Conservation (phyloP, 257 asterid species). For the Datura wrightii region DNA sequence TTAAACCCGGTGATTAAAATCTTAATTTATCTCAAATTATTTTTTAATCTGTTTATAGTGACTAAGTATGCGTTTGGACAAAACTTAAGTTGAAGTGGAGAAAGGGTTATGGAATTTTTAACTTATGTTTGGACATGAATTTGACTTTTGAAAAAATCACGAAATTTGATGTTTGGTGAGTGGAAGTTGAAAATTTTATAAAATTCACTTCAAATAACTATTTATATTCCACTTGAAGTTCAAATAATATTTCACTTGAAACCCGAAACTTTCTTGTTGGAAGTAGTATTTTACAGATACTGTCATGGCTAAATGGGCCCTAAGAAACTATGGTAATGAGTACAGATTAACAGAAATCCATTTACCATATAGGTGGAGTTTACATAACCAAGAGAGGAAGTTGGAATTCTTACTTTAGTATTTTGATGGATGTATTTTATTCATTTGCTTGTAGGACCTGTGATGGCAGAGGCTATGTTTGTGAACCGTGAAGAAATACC, state of each 20-base stretch:
- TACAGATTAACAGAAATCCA: neutral
- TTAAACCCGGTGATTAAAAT: constrained; percentile 71
- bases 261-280: too few relatives aligned
- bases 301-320: neutral
- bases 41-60: neutral
- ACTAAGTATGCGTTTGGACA: neutral
- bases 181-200: neutral
- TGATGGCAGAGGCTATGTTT: constrained; percentile 97
- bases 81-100: neutral
- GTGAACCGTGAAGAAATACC: constrained; percentile 96
- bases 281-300: neutral
- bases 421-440: neutral
- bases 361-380: neutral
- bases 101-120: neutral
- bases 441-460: constrained; percentile 68
- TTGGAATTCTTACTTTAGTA: neutral
- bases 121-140: neutral
- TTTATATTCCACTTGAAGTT: neutral
- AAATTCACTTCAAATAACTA: neutral
- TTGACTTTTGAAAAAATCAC: neutral
- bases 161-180: neutral
- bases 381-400: constrained; percentile 5
- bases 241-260: neutral
- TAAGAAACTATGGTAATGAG: constrained; percentile 1
- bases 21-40: neutral